Conservation (phyloP, 768 basidiomycete genomes). For the Lactarius deliciosus region DNA sequence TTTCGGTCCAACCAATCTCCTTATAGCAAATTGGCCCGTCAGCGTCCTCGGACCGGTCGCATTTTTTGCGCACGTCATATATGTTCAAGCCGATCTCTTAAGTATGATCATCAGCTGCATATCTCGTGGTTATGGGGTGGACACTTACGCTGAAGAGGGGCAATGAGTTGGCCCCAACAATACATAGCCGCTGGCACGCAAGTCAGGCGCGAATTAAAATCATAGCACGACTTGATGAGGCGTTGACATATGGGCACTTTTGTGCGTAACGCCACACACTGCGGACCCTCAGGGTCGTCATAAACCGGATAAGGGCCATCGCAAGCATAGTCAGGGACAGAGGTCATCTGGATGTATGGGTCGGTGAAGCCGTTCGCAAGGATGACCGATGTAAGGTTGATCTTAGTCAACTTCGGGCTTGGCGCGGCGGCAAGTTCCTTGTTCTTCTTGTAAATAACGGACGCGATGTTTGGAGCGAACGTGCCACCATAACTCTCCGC, state of each 20-base stretch:
- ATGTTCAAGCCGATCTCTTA: conserved; percentile 78
- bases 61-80: conserved; percentile 80
- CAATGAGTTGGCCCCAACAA: conserved; percentile 73
- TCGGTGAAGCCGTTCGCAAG: conserved; percentile 89
- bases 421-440: conserved; percentile 50
- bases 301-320: conserved; percentile 82
- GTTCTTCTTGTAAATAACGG: conserved; percentile 77
- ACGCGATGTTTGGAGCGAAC: conserved; percentile 85
- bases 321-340: conserved; percentile 81
- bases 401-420: conserved; percentile 53
- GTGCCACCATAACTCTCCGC: conserved; percentile 74
- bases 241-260: conserved; percentile 55
- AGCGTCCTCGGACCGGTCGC: conserved; percentile 70
- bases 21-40: conserved; percentile 60
- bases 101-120: conserved; percentile 5
- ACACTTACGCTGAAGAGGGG: conserved; percentile 66
- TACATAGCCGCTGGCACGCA: conserved; percentile 67
- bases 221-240: conserved; percentile 52
- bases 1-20: conserved; percentile 88
- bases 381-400: conserved; percentile 82
- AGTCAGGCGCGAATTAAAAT: conserved; percentile 42
- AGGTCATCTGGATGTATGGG: conserved; percentile 75
- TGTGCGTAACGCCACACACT: conserved; percentile 45
- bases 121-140: too few species aligned
- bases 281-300: conserved; percentile 50